Conservation (phyloP, 2,329 filamentous ascomycete genomes). For the Phialocephala subalpina region DNA sequence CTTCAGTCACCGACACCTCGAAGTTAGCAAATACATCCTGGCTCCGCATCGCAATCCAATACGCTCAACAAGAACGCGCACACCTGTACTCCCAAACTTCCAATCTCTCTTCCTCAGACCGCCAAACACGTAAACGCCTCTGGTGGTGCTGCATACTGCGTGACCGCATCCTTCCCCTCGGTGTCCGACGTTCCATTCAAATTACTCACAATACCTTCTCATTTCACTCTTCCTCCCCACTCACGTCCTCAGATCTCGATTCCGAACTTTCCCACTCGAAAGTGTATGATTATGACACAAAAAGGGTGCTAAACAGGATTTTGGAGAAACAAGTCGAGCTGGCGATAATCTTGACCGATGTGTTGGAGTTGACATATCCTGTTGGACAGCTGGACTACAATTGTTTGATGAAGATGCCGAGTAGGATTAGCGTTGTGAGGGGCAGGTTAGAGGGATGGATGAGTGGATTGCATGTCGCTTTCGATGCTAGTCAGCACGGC, state of each 20-base stretch:
- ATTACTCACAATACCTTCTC: constrained; percentile 55
- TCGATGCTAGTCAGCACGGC: neutral
- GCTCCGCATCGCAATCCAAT: constrained; percentile 58
- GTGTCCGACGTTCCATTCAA: constrained; percentile 59
- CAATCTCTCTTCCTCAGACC: constrained; percentile 47
- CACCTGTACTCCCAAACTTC: constrained; percentile 48
- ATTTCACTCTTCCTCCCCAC: constrained; percentile 48
- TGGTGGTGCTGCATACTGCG: constrained; percentile 63
- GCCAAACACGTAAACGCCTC: constrained; percentile 55
- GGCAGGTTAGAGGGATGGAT: constrained; percentile 11
- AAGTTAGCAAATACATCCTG: constrained; percentile 53
- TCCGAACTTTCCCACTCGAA: constrained; percentile 54
- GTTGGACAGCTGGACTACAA: constrained; percentile 11
- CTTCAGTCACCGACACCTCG: neutral
- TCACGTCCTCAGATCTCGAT: constrained; percentile 53
- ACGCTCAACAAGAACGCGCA: constrained; percentile 55
- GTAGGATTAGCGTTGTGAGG: neutral
- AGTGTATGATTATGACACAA: constrained; percentile 55
- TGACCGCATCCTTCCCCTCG: constrained; percentile 57
- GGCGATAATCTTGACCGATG: constrained; percentile 23
- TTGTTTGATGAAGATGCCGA: constrained; percentile 14
- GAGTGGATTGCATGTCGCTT: neutral
- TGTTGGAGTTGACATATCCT: constrained; percentile 22
- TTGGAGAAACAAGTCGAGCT: constrained; percentile 23
- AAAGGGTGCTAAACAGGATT: constrained; percentile 46